These are phyloP conservation scores for Phytophthora sp. DNA, from an alignment of 352 stramenopile species.

Conservation along the genomic window DNA sequence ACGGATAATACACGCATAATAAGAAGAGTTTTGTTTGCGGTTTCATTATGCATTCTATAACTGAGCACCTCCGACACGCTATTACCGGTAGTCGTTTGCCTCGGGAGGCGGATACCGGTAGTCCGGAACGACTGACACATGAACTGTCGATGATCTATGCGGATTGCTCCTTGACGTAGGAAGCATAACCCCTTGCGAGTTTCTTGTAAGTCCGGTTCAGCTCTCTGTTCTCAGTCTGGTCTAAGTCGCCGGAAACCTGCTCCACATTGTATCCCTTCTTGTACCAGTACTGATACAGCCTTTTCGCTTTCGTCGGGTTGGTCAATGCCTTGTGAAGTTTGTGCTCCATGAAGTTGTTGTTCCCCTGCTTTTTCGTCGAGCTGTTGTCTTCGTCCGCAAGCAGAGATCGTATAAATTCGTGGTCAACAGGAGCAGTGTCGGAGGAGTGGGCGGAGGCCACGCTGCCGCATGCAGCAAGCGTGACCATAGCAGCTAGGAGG, in stretches of 20 bases:
- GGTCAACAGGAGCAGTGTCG: background rate
- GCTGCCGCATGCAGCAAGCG: conserved; percentile 1
- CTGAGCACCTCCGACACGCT: too few species aligned
- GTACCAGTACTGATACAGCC: conserved; percentile 21
- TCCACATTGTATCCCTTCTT: conserved; percentile 19
- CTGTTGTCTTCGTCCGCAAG: conserved; percentile 1
- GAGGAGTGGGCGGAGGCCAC: background rate
- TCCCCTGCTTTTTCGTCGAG: background rate
- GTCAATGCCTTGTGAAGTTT: conserved; percentile 20
- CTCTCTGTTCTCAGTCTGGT: conserved; percentile 15
- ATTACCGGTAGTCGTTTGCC: too few species aligned
- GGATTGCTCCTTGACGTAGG: conserved; percentile 11
- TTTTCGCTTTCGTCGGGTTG: conserved; percentile 25
- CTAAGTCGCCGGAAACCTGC: conserved; percentile 8
- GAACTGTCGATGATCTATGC: too few species aligned
- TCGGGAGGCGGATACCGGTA: too few species aligned
- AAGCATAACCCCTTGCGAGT: conserved; percentile 12
- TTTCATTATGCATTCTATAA: too few species aligned
- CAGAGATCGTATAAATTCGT: conserved; percentile 6
- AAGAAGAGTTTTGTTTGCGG: too few species aligned
- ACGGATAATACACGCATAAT: too few species aligned
- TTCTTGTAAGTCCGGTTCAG: conserved; percentile 18
- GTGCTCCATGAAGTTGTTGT: conserved; percentile 15
- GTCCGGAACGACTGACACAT: too few species aligned
- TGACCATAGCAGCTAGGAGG: background rate